Base-by-base conservation (phyloP, 1,284 basidiomycete genomes). In the Xerocomus nothofagi region DNA sequence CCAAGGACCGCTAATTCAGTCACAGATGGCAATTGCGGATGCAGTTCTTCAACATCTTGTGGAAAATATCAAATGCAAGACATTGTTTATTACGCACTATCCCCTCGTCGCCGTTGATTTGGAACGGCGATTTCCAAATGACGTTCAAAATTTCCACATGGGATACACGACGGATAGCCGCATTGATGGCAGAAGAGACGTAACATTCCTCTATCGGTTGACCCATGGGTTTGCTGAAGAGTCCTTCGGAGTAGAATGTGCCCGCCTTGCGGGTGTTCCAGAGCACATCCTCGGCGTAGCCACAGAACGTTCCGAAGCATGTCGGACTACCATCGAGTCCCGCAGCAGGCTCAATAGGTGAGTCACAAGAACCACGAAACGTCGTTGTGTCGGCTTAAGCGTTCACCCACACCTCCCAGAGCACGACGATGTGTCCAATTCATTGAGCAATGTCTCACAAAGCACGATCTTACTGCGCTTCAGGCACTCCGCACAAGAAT, bases 51-150 rank as follows among this genome's bases (percentile, higher is more conserved):
- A 90, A 42, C 81, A 93, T 51, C 75, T 96, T 4, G 77, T 88
- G 3, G 69, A 79, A 57, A 69, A 67, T 0, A 78, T 77, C 23
- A 78, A 78, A 54, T 88, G 87, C 73, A 90, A 88, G 66, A 92
- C 91, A 0, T 71, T 96, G n/a, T 97, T 97, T 67, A 93, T 96
- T 57, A 97, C 93, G 0, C 93, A 97, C 64, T 97, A 95, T 61
- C 93, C 93, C 1, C 73, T 84, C 58, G 72, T 93, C 47, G 80
- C 86, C 49, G 71, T 77, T 47, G 80, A 80, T 36, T 57, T 85
- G 11, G 77, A 79, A 55, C 72, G 72, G 26, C 74, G 72, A 50
- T 84, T 78, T 62, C 80, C 82, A 1, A 49, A 57, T 7, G 74
- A 82, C 14, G 74, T 95, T 26, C 76, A 82, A 54, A 93, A 93